Conservation (phyloP, 1,284 basidiomycete genomes). For the Tilletia horrida region DNA sequence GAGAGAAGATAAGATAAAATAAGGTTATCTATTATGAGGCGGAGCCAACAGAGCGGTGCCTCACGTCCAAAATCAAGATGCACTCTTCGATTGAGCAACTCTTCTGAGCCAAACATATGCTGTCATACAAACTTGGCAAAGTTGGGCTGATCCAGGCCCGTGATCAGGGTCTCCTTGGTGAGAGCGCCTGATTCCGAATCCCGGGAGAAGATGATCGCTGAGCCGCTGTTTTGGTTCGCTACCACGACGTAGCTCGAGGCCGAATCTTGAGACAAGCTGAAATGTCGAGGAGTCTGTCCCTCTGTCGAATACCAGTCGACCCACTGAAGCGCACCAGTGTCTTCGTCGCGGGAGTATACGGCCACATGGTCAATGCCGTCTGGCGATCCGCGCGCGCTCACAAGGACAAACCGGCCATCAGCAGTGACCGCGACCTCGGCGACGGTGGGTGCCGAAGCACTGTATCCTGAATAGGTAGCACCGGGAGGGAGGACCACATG, state of each 20-base stretch:
- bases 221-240: slow-evolving; percentile 35
- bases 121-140: not conserved
- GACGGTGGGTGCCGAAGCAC: slow-evolving; percentile 21
- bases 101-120: too few relatives aligned
- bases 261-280: slow-evolving; percentile 27
- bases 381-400: not conserved
- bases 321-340: slow-evolving; percentile 28
- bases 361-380: slow-evolving; percentile 32
- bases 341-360: slow-evolving; percentile 27
- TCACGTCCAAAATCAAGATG: too few relatives aligned
- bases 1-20: too few relatives aligned
- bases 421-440: slow-evolving; percentile 41
- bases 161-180: slow-evolving; percentile 25
- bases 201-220: slow-evolving; percentile 33
- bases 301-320: slow-evolving; percentile 32
- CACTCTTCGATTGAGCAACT: too few relatives aligned
- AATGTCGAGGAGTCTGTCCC: slow-evolving; percentile 38
- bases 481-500: slow-evolving; percentile 34
- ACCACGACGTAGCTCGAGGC: slow-evolving; percentile 32
- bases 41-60: too few relatives aligned
- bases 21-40: too few relatives aligned
- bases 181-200: slow-evolving; percentile 10
- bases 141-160: not conserved
- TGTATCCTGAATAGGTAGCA: slow-evolving; percentile 28
- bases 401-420: slow-evolving; percentile 28